Base-by-base conservation (phyloP, 2,329 filamentous ascomycete genomes). In the Fusarium sp. region DNA sequence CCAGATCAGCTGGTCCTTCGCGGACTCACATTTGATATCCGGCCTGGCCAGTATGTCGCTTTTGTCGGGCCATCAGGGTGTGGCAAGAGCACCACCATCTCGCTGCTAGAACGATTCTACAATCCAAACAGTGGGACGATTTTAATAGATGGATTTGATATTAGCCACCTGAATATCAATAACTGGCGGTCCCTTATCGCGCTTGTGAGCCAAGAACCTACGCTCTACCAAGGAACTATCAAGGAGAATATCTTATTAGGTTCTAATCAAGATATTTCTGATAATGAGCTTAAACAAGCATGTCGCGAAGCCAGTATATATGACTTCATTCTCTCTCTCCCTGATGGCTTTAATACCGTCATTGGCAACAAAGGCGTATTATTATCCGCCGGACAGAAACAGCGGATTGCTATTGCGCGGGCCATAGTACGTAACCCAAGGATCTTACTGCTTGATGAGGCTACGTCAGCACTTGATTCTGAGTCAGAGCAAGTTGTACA, bases 241-340 rank as follows among this genome's bases (percentile, higher is more conserved):
- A 78, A 77, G 24, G 79, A 81, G 4, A 85, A 85, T 58, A 78
- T 86, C 12, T 70, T 76, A 0, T 77, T 80, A 24, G 82, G 82
- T 34, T 81, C 89, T 15, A 79, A 82, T 19, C 85, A 89, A 7
- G 81, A 88, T 25, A 84, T 94, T 1, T 77, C 86, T 0, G 92
- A 97, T 59, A 88, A 89, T 57, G 84, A 84, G 3, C 83, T 97
- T 54, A 83, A 90, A 57, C 85, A 88, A 70, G 93, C 91, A 2
- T 97, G 93, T 80, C 89, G 89, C 61, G 91, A 97, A 74, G 91
- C 93, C 69, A 96, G 96, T 74, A 96, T 96, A 69, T 93, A 93
- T 78, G 91, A 96, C 73, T 96, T 96, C 74, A 92, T 96, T 79
- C 81, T 91, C 71, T 93, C 90, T 5, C 81, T 96, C 24, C 92